A percentile compares a stretch with the other conserved stretches of the same genome.
phyloP scores from a whole-genome alignment of 2,329 filamentous ascomycete species.

The Paecilomyces sp. region DNA sequence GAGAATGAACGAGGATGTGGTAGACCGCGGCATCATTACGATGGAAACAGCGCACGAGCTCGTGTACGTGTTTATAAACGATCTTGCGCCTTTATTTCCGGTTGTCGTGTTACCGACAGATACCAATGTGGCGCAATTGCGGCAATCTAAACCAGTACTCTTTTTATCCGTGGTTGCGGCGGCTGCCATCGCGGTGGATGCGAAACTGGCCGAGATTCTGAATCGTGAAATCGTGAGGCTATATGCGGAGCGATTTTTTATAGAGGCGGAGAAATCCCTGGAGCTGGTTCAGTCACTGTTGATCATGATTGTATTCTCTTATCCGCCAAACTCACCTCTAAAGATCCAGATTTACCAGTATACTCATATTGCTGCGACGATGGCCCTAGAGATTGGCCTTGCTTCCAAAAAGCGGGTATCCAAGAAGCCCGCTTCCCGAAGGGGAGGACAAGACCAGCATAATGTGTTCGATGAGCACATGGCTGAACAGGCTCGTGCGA shows the following conservation, averaged over 20 bases:
- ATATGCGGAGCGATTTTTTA: constrained; percentile 43
- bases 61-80: constrained; percentile 23
- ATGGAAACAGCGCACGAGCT: constrained; percentile 24
- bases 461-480: constrained; percentile 19
- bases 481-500: constrained; percentile 26
- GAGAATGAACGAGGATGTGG: constrained; percentile 16
- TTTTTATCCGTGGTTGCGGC: constrained; percentile 66
- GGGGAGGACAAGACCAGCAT: constrained; percentile 3
- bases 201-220: constrained; percentile 34
- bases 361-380: constrained; percentile 45
- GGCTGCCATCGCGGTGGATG: constrained; percentile 51
- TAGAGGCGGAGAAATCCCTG: constrained; percentile 44
- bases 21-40: constrained; percentile 25
- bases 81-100: constrained; percentile 22
- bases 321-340: constrained; percentile 41
- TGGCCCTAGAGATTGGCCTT: constrained; percentile 41
- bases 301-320: constrained; percentile 44
- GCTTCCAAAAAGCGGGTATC: constrained; percentile 22
- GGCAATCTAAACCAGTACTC: constrained; percentile 50
- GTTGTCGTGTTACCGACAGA: constrained; percentile 20
- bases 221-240: constrained; percentile 43
- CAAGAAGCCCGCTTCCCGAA: constrained; percentile 10
- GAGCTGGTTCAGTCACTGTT: constrained; percentile 46
- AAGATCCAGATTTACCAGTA: constrained; percentile 47
- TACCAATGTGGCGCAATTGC: constrained; percentile 23